These are phyloP conservation scores for Clitocybe nebularis DNA, from an alignment of 1,284 basidiomycete species.

Conservation along the genomic window DNA sequence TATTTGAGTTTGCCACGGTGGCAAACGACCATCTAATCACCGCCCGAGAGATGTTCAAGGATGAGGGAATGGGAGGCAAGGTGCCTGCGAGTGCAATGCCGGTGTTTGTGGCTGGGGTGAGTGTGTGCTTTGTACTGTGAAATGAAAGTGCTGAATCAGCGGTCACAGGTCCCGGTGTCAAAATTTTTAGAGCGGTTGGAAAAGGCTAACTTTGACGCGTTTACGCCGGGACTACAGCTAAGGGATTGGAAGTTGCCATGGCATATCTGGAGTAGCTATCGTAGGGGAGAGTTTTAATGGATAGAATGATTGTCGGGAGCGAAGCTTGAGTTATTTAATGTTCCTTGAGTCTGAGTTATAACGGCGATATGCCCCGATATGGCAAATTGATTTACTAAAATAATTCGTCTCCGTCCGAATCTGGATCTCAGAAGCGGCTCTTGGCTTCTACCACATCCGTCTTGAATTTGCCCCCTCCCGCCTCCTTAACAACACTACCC, in stretches of 20 bases:
- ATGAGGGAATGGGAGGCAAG: conserved; percentile 46
- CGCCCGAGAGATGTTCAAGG: conserved; percentile 74
- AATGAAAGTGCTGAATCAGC: conserved; percentile 5
- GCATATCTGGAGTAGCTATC: conserved; percentile 77
- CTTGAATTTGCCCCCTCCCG: conserved; percentile 13
- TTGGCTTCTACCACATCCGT: conserved; percentile 18
- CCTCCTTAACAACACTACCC: conserved; percentile 22
- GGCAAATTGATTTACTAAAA: conserved; percentile 35
- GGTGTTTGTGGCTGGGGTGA: conserved; percentile 75
- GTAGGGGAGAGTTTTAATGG: conserved; percentile 51
- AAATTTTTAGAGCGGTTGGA: conserved; percentile 76
- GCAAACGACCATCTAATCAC: conserved; percentile 91
- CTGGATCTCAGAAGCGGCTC: conserved; percentile 11
- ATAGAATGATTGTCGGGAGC: conserved; percentile 17
- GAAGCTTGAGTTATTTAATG: not conserved
- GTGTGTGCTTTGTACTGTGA: conserved; percentile 26
- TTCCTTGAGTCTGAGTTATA: no score
- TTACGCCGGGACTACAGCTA: conserved; percentile 64
- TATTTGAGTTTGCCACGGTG: conserved; percentile 85
- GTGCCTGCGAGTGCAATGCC: conserved; percentile 69
- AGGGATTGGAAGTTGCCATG: conserved; percentile 87
- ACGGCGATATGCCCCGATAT: conserved; percentile 14
- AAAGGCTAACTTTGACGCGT: conserved; percentile 79
- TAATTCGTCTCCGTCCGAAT: conserved; percentile 41
- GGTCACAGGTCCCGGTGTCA: conserved; percentile 65